Percentiles rank a stretch among this genome's conserved stretches.
phyloP scores from a whole-genome alignment of 2,329 filamentous ascomycete genomes.

The Penicillium nordicum region DNA sequence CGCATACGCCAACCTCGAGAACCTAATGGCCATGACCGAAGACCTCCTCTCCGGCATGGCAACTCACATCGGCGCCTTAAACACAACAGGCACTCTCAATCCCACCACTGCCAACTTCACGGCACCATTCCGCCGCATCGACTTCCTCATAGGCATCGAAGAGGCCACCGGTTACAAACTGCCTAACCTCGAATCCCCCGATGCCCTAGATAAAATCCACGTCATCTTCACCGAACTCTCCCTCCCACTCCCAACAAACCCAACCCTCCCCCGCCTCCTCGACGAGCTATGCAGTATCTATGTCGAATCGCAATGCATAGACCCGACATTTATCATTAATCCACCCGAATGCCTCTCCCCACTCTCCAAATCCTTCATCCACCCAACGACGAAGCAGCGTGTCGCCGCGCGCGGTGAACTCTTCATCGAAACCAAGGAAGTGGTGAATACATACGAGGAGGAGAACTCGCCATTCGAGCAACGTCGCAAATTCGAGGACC shows the following conservation, averaged over 20 bases:
- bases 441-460: constrained; percentile 97
- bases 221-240: constrained; percentile 52
- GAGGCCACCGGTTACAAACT: constrained; percentile 61
- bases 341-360: constrained; percentile 90
- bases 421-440: constrained; percentile 74
- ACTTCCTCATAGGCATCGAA: constrained; percentile 81
- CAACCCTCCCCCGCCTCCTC: constrained; percentile 67
- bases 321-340: constrained; percentile 80
- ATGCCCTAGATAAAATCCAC: constrained; percentile 59
- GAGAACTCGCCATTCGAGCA: constrained; percentile 91
- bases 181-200: constrained; percentile 56
- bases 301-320: constrained; percentile 70
- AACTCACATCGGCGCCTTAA: constrained; percentile 49
- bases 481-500: constrained; percentile 71
- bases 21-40: constrained; percentile 74
- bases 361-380: constrained; percentile 79
- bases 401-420: constrained; percentile 82
- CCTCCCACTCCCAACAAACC: constrained; percentile 50
- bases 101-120: constrained; percentile 57
- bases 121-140: constrained; percentile 60
- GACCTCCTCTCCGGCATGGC: constrained; percentile 62
- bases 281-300: constrained; percentile 74
- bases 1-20: constrained; percentile 71
- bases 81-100: constrained; percentile 40
- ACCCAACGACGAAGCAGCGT: constrained; percentile 64